Evolutionary conservation across 2,329 filamentous ascomycete genomes (phyloP).

Genomic region (Beauveria varroae): DNA sequence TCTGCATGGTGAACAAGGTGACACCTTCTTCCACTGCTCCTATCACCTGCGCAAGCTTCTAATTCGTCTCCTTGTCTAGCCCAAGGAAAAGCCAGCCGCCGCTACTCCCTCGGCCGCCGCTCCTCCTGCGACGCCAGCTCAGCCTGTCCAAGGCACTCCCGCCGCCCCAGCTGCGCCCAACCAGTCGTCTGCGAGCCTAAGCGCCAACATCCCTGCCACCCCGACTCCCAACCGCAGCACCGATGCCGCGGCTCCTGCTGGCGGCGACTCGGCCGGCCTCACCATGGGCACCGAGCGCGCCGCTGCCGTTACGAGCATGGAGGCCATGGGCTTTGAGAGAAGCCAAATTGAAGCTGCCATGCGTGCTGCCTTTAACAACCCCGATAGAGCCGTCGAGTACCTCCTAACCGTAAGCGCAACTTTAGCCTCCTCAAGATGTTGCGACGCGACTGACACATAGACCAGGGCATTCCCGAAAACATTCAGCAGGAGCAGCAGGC

Average conservation of each 20-base stretch:
- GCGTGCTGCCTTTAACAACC: constrained; percentile 94
- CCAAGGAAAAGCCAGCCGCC: constrained; percentile 59
- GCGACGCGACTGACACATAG: background rate
- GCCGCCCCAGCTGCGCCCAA: constrained; percentile 39
- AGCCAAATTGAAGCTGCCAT: constrained; percentile 86
- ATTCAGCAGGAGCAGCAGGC: constrained; percentile 63
- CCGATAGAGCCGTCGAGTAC: constrained; percentile 95
- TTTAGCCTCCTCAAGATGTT: background rate
- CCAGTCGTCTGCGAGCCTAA: constrained; percentile 33
- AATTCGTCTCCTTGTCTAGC: constrained; percentile 21
- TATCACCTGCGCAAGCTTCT: background rate
- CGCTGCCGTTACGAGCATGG: constrained; percentile 83
- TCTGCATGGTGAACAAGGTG: constrained; percentile 98
- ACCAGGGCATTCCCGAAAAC: constrained; percentile 82
- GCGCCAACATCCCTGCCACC: constrained; percentile 39
- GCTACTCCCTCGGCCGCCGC: constrained; percentile 53
- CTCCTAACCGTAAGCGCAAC: constrained; percentile 63
- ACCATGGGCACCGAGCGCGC: constrained; percentile 77
- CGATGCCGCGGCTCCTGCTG: constrained; percentile 45
- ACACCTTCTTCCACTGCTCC: constrained; percentile 13
- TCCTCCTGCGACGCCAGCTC: constrained; percentile 49
- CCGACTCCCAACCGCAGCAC: constrained; percentile 38
- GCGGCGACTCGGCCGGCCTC: constrained; percentile 51
- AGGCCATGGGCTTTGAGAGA: constrained; percentile 91
- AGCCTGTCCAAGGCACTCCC: constrained; percentile 52